Evolutionary conservation across 148 eudicot genomes (phyloP).

Genomic region (Silene uniflora): DNA sequence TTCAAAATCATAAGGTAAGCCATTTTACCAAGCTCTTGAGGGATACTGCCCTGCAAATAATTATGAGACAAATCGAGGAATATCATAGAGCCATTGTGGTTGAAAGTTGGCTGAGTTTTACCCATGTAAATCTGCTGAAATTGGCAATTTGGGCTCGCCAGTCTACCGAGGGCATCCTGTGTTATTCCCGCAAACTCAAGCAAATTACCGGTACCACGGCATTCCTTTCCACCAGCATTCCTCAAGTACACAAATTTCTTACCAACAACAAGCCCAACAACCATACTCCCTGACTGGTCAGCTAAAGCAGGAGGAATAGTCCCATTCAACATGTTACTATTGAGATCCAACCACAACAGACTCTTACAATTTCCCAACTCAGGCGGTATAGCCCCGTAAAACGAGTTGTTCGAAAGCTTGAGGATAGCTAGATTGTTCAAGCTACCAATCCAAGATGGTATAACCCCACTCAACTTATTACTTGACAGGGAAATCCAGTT

Average conservation of each 20-base stretch:
- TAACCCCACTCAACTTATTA: constrained; percentile 56
- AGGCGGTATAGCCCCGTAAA: constrained; percentile 54
- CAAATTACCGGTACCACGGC: constrained; percentile 86
- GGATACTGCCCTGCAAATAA: constrained; percentile 61
- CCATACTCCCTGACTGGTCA: constrained; percentile 72
- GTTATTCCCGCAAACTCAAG: constrained; percentile 80
- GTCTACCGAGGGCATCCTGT: constrained; percentile 41
- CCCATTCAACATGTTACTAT: constrained; percentile 61
- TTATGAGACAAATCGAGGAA: constrained; percentile 68
- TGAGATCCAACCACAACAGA: constrained; percentile 77
- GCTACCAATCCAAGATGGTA: constrained; percentile 68
- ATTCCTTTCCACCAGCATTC: constrained; percentile 66
- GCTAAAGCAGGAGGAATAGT: constrained; percentile 56
- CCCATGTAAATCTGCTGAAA: constrained; percentile 57
- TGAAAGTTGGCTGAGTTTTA: constrained; percentile 62
- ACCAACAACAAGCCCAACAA: constrained; percentile 55
- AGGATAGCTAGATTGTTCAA: constrained; percentile 62
- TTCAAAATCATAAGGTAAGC: constrained; percentile 56
- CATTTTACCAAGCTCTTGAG: constrained; percentile 69
- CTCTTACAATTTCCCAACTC: constrained; percentile 75
- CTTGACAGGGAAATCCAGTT: constrained; percentile 82
- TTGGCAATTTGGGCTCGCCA: constrained; percentile 48
- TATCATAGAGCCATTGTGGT: constrained; percentile 76
- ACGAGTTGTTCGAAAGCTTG: constrained; percentile 70
- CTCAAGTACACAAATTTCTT: constrained; percentile 62